Evolutionary conservation across 2,329 filamentous ascomycete genomes (phyloP).

Genomic region (Diplodia scrobiculata): DNA sequence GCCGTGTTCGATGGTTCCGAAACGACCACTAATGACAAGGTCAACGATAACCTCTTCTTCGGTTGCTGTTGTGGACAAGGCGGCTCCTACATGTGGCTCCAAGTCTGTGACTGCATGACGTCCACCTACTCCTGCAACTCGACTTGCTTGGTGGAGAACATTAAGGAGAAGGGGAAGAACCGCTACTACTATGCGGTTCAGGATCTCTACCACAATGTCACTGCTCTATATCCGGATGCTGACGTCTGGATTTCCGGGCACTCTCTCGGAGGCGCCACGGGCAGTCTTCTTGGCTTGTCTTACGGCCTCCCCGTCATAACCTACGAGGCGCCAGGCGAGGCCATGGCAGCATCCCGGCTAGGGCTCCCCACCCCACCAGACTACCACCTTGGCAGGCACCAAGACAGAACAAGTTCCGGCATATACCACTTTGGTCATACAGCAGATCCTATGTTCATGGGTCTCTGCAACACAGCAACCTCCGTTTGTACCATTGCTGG

Average conservation of each 20-base stretch:
- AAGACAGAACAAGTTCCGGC: constrained; percentile 68
- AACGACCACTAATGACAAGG: constrained; percentile 94
- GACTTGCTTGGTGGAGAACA: constrained; percentile 76
- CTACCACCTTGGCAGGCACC: constrained; percentile 59
- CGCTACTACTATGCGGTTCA: constrained; percentile 88
- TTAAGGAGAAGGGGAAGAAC: constrained; percentile 77
- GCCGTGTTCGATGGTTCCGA: constrained; percentile 96
- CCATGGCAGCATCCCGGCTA: constrained; percentile 78
- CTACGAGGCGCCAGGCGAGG: constrained; percentile 90
- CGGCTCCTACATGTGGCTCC: constrained; percentile 83
- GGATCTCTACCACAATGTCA: constrained; percentile 90
- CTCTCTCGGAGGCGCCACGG: constrained; percentile 86
- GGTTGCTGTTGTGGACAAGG: constrained; percentile 97
- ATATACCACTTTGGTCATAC: constrained; percentile 92
- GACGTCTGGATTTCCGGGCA: constrained; percentile 90
- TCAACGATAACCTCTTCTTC: constrained; percentile 97
- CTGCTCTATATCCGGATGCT: constrained; percentile 78
- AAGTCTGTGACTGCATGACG: constrained; percentile 90
- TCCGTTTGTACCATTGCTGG: constrained; percentile 88
- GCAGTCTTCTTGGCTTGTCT: constrained; percentile 84
- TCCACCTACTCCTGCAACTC: constrained; percentile 88
- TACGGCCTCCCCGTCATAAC: constrained; percentile 90
- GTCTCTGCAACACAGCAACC: constrained; percentile 85
- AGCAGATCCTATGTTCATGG: constrained; percentile 92
- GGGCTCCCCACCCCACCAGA: constrained; percentile 85